A percentile compares a stretch with the other conserved stretches of the same genome.
Conservation (phyloP, 2,329 filamentous ascomycete genomes). For the Neofusicoccum ribis region DNA sequence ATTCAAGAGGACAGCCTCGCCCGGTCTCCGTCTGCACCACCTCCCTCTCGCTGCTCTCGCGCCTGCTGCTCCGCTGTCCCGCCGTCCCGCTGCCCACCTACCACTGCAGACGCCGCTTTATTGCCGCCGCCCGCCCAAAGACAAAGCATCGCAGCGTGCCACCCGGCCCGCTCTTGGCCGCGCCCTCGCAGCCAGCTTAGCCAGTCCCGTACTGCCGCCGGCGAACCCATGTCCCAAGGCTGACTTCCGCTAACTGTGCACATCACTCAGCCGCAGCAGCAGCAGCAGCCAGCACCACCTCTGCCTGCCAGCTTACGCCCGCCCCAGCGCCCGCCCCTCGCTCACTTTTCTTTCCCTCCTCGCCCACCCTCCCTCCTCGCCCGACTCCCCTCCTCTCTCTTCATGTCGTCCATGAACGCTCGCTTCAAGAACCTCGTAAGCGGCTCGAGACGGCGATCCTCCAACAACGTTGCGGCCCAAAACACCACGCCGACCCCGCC, state of each 20-base stretch:
- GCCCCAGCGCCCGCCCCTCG: slow-evolving; percentile 12
- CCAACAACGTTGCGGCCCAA: slow-evolving; percentile 47
- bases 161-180: slow-evolving; percentile 15
- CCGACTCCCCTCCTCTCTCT: slow-evolving; percentile 28
- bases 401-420: slow-evolving; percentile 53
- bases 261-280: slow-evolving; percentile 19
- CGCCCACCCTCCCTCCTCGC: slow-evolving; percentile 22
- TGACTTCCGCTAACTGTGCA: slow-evolving; percentile 19
- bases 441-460: slow-evolving; percentile 76
- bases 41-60: background rate
- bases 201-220: slow-evolving; percentile 14
- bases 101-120: slow-evolving; percentile 4
- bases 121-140: background rate
- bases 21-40: background rate
- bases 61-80: background rate
- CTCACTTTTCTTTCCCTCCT: slow-evolving; percentile 9
- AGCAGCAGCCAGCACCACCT: slow-evolving; percentile 2
- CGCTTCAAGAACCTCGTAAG: slow-evolving; percentile 73
- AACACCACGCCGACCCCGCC: slow-evolving; percentile 41
- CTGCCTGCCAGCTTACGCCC: slow-evolving; percentile 18
- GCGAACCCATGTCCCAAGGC: slow-evolving; percentile 18
- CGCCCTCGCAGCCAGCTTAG: slow-evolving; percentile 11
- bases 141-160: slow-evolving; percentile 6
- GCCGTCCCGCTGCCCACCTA: background rate
- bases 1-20: slow-evolving; percentile 15